Percentiles rank a stretch among this genome's conserved stretches.
These are phyloP conservation scores for Lophiostoma macrostomum DNA, from an alignment of 495 filamentous ascomycete genomes.

Conservation along the genomic window DNA sequence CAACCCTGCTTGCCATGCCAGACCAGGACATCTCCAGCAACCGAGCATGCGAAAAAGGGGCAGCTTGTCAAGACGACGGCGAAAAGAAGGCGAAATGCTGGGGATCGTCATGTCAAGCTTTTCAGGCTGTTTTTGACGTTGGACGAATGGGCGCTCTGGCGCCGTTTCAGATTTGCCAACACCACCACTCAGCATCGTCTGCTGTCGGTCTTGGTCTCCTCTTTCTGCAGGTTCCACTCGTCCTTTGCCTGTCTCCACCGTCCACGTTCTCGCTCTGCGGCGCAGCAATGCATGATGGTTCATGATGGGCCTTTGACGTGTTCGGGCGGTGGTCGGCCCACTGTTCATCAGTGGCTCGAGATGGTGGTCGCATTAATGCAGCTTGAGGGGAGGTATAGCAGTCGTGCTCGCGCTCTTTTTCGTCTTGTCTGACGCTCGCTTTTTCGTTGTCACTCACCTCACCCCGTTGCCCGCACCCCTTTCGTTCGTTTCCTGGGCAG, in stretches of 20 bases:
- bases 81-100: neutral
- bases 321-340: neutral
- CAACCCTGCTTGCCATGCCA: no score
- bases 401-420: neutral
- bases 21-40: no score
- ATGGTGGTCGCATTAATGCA: neutral
- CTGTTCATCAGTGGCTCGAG: neutral
- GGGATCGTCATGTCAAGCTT: constrained; percentile 13
- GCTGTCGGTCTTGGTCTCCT: constrained; percentile 2
- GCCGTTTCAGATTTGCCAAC: constrained; percentile 5
- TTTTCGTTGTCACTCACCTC: neutral
- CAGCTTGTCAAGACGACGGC: no score
- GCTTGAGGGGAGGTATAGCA: neutral
- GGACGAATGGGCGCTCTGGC: constrained; percentile 4
- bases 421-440: neutral
- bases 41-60: no score
- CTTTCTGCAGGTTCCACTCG: constrained; percentile 1
- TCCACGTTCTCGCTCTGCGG: neutral
- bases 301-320: neutral
- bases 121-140: constrained; percentile 20
- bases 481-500: constrained; percentile 5
- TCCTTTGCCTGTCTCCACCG: neutral
- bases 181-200: neutral
- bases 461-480: neutral
- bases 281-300: neutral